Conservation (phyloP, 2,329 filamentous ascomycete genomes). For the Alternaria viburni region DNA sequence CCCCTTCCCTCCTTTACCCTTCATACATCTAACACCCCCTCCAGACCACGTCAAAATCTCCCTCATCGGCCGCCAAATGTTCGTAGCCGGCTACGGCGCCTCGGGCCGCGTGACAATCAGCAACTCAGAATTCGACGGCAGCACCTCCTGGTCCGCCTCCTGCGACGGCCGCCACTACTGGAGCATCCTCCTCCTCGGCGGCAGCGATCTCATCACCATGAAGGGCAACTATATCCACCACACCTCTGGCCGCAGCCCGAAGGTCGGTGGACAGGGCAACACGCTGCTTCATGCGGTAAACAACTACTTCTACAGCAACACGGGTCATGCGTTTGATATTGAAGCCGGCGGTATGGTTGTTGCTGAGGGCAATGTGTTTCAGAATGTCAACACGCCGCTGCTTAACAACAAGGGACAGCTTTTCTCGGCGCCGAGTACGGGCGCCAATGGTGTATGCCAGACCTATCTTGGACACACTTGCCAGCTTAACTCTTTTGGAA, state of each 20-base stretch:
- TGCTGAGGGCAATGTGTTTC: slow-evolving; percentile 23
- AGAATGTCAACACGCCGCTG: slow-evolving; percentile 12
- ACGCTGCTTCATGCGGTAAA: slow-evolving; percentile 23
- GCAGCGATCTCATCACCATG: slow-evolving; percentile 21
- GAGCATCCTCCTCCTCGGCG: slow-evolving; percentile 18
- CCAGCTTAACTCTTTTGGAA: slow-evolving; percentile 6
- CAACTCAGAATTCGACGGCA: slow-evolving; percentile 27
- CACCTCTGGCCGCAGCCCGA: slow-evolving; percentile 22
- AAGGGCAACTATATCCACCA: slow-evolving; percentile 26
- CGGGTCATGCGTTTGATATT: slow-evolving; percentile 22
- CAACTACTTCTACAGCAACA: slow-evolving; percentile 22
- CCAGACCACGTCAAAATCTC: slow-evolving; percentile 27
- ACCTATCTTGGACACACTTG: slow-evolving; percentile 10
- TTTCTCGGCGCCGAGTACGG: slow-evolving; percentile 2
- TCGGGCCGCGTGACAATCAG: slow-evolving; percentile 23
- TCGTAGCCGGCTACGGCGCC: slow-evolving; percentile 17
- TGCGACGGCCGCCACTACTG: slow-evolving; percentile 30
- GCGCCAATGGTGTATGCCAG: slow-evolving; percentile 3
- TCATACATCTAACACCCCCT: not conserved
- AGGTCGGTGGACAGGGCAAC: slow-evolving; percentile 14
- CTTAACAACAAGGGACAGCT: slow-evolving; percentile 1
- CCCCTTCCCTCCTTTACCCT: not conserved
- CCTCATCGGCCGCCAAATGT: slow-evolving; percentile 21
- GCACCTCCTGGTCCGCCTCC: slow-evolving; percentile 17
- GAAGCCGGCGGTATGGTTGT: slow-evolving; percentile 6